Conservation (phyloP, 495 filamentous ascomycete species). For the Hyphodiscus hymeniophilus region DNA sequence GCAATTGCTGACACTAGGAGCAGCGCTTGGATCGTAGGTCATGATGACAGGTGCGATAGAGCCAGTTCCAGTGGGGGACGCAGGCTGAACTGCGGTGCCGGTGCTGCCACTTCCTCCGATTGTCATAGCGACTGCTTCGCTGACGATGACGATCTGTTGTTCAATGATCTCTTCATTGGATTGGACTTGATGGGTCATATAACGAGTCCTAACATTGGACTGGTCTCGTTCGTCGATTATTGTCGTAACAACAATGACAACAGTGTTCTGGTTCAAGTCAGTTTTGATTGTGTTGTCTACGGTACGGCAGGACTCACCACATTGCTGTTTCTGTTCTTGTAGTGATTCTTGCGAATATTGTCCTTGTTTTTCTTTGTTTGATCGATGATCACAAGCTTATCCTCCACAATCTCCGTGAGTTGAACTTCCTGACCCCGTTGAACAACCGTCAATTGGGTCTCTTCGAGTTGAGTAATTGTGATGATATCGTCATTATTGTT, state of each 20-base stretch:
- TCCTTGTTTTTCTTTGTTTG: conserved; percentile 5
- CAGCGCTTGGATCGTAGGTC: not conserved
- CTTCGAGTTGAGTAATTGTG: conserved; percentile 3
- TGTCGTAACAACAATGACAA: conserved; percentile 14
- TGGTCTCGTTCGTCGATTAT: conserved; percentile 14
- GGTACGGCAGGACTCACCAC: conserved; percentile 11
- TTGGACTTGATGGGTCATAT: conserved; percentile 17
- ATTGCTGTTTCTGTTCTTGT: conserved; percentile 18
- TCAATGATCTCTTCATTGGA: conserved; percentile 6
- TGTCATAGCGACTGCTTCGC: not conserved
- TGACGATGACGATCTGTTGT: conserved; percentile 12
- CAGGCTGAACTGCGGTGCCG: not conserved
- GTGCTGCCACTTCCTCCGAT: not conserved
- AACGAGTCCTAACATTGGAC: conserved; percentile 11
- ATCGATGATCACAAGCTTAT: conserved; percentile 11
- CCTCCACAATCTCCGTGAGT: conserved; percentile 9
- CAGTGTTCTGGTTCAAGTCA: conserved; percentile 19
- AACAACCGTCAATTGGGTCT: conserved; percentile 1
- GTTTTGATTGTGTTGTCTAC: not conserved
- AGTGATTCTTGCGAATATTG: conserved; percentile 22
- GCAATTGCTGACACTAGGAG: not conserved
- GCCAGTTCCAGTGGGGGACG: not conserved
- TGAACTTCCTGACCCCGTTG: conserved; percentile 10
- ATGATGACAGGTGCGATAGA: not conserved
- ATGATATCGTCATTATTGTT: conserved; percentile 4